phyloP scores from a whole-genome alignment of 2,329 filamentous ascomycete species.

The Sarocladiaceae sp. region DNA sequence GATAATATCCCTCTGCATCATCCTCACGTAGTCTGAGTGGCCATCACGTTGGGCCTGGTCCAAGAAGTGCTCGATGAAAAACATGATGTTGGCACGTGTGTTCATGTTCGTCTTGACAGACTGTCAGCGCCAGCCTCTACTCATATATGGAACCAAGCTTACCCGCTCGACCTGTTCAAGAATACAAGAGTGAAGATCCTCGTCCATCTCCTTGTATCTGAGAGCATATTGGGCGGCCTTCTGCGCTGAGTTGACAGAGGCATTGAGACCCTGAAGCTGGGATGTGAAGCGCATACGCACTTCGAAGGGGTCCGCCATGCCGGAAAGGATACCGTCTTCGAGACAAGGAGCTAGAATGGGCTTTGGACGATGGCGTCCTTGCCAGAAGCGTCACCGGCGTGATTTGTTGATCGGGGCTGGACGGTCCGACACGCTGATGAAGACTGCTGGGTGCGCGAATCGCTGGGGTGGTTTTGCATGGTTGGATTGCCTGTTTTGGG shows the following conservation, averaged over 20 bases:
- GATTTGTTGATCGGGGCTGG: not conserved
- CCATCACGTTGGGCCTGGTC: conserved; percentile 76
- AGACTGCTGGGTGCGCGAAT: not conserved
- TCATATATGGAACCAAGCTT: conserved; percentile 19
- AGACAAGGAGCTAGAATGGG: not conserved
- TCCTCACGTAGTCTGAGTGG: conserved; percentile 78
- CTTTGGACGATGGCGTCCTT: not conserved
- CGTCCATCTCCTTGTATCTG: conserved; percentile 90
- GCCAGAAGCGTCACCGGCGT: not conserved
- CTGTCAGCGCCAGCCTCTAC: conserved; percentile 6
- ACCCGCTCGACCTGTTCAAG: conserved; percentile 89
- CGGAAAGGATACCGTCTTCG: conserved; percentile 11
- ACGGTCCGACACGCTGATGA: not conserved
- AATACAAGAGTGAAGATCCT: conserved; percentile 96
- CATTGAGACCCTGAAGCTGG: conserved; percentile 86
- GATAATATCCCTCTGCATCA: conserved; percentile 93
- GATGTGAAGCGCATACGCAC: conserved; percentile 95
- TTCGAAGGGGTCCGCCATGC: conserved; percentile 83
- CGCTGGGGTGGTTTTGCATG: not conserved
- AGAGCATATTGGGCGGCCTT: conserved; percentile 95
- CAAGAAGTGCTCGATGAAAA: conserved; percentile 93
- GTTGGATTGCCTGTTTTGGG: not conserved
- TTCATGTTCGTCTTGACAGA: conserved; percentile 82
- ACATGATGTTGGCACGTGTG: conserved; percentile 97
- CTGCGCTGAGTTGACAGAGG: conserved; percentile 80